Evolutionary conservation across 441 rosid genomes (phyloP), one percentile per base, ranked within the genome.

Genomic region (Erodium chrysanthum): DNA sequence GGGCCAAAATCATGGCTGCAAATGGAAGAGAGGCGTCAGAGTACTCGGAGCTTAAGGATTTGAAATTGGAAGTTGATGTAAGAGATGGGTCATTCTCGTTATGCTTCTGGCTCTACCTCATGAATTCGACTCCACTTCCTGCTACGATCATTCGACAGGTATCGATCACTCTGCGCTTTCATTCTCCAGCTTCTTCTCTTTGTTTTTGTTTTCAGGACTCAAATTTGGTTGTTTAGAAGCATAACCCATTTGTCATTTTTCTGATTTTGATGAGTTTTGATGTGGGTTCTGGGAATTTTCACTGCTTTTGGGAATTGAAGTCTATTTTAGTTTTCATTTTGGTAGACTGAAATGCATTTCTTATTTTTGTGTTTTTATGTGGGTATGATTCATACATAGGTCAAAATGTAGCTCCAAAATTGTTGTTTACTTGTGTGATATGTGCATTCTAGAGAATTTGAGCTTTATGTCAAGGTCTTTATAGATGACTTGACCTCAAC

Each of bases 61-160:
- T 86, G 29, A 74, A 74, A 66, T 76, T 81, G 70, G 87, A 84
- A 71, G 75, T 83, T 65, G 85, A 81, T 71, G 76, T 65, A 69
- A 72, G 70, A 61, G 85, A 73, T 22, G 82, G 69, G 42, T 62
- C 82, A 67, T 84, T 85, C 75, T 75, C 67, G 67, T 76, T 90
- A 44, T 85, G 87, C 68, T 90, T 83, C 72, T 90, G 92, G 95
- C 73, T 84, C 79, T 90, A 83, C 76, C 84, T 90, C 70, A 73
- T 83, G 73, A 74, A 80, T 59, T 69, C 76, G 78, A 68, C 86
- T 22, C 56, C 83, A 17, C 86, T 80, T 76, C 90, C 92, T 48
- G 71, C 83, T 4, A 78, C 85, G 52, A 75, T 87, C 70, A 72
- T 87, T 65, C 75, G 82, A 66, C 95, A 83, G 91, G 97, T 85